Evolutionary conservation across 179 eudicot genomes (phyloP), one percentile per base, ranked within the genome.

Genomic region (Spergularia azorica): DNA sequence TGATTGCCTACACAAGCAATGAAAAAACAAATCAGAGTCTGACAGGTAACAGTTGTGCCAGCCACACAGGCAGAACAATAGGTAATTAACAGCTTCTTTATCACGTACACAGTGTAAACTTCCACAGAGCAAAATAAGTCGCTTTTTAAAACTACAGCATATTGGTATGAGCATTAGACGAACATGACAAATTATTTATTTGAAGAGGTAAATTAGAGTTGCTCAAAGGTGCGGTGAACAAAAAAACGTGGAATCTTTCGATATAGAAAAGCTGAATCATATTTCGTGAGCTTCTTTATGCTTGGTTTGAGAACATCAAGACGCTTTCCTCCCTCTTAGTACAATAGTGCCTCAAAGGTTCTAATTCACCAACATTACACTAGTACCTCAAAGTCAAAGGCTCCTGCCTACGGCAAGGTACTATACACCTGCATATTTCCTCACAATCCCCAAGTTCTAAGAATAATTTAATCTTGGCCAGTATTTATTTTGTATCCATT

Each of bases 1-100:
- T 95, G 73, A 95, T 88, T 66, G 99, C 99, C 99, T 95, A 55
- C 3, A 61, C 50, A 54, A 41, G 41, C 78, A 80, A 66, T 38
- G 58, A 48, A 71, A 71, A 75, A 71, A 75, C 51, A 51, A 48
- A 18, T 64, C 18, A 70, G 18, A 70, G 64, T 68, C 54, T 59
- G 58, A 32, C 39, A 46, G 36, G 36, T 62, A 72, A 67, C 73
- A 64, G 48, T 61, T 61, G 18, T 62, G 63, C 61, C 26, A 51
- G 39, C 72, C 52, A 15, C 75, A 70, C 48, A 43, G 20, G 60
- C 39, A 26, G 13, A 66, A 67, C 32, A 36, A 50, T 39, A 7
- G 9, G 8, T 18, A 46, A 73, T 18, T 9, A 32, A 56, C 18
- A 48, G 32, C 7, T 58, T 58, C 4, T 58, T 56, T 14, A 32